Base-by-base conservation (phyloP, 441 rosid genomes). In the Manihot esculenta region DNA sequence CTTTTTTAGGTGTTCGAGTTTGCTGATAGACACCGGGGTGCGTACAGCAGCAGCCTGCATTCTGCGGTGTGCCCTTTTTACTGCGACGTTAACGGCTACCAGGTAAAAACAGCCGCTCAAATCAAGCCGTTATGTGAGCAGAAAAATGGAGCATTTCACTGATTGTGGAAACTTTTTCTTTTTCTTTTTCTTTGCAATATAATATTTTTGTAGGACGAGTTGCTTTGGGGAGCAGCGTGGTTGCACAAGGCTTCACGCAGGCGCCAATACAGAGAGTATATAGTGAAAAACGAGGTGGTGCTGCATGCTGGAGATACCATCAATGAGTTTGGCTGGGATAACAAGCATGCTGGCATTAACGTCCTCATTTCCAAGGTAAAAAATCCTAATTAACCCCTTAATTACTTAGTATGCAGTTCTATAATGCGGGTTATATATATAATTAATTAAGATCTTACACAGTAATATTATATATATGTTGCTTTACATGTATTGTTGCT, bases 11-110 rank as follows among this genome's bases (percentile, higher is more conserved):
- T 84, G 3, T 94, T 94, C 71, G 88, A 85, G 70, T 90, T 77
- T 21, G 99, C 97, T 3, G 94, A 94, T 72, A 81, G 42, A 65
- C 83, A 88, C 80, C 84, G 97, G 44, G 99, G 99, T 69, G 93
- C 99, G 38, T 94, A 94, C 56, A 92, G 97, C 49, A 80, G 84
- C 51, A 89, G 93, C 73, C 71, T 82, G 2, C 80, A 83, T 50
- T 78, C 87, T 11, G 86, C 71, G 72, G 85, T 79, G 14, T 94
- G 99, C 77, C 97, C 99, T 21, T 94, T 94, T 76, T 94, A 94
- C 77, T 94, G 99, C 55, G 97, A 92, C 55, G 92, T 90, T 67
- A 86, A 89, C 51, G 99, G 97, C 13, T 94, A 84, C 77, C 97
- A 94, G 90, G 98, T 87, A 81, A 75, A 38, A 23, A 42, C n/a